Conservation (phyloP, 805 yeast species). For the Hanseniaspora guilliermondii region DNA sequence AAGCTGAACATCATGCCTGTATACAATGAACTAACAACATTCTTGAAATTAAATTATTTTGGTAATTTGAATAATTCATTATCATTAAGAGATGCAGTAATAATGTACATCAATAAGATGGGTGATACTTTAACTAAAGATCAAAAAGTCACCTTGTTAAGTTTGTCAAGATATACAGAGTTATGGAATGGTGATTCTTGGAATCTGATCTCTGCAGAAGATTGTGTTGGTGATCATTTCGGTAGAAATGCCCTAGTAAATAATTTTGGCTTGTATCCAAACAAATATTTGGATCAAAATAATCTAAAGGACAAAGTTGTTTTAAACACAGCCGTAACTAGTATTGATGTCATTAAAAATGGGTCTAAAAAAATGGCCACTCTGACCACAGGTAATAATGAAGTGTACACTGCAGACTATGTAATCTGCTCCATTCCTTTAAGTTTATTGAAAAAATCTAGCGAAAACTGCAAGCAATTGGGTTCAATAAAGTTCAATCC, state of each 20-base stretch:
- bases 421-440: constrained; percentile 60
- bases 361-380: constrained; percentile 1
- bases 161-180: constrained; percentile 42
- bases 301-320: constrained; percentile 30
- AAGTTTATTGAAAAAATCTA: constrained; percentile 39
- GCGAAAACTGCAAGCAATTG: constrained; percentile 15
- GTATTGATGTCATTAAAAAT: constrained; percentile 16
- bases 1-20: constrained; percentile 5
- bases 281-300: constrained; percentile 21
- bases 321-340: constrained; percentile 34
- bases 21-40: not conserved
- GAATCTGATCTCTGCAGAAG: constrained; percentile 24
- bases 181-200: constrained; percentile 63
- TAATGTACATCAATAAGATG: constrained; percentile 33
- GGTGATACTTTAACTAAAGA: constrained; percentile 32
- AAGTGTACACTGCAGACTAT: constrained; percentile 35
- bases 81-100: constrained; percentile 7
- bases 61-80: not conserved
- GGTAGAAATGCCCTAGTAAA: constrained; percentile 37
- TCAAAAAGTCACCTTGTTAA: constrained; percentile 37
- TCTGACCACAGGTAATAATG: constrained; percentile 2
- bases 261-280: constrained; percentile 4
- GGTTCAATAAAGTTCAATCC: constrained; percentile 45
- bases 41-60: not conserved
- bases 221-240: constrained; percentile 9